Evolutionary conservation across 1,284 basidiomycete genomes (phyloP).

Genomic region (Gomphus sp.): DNA sequence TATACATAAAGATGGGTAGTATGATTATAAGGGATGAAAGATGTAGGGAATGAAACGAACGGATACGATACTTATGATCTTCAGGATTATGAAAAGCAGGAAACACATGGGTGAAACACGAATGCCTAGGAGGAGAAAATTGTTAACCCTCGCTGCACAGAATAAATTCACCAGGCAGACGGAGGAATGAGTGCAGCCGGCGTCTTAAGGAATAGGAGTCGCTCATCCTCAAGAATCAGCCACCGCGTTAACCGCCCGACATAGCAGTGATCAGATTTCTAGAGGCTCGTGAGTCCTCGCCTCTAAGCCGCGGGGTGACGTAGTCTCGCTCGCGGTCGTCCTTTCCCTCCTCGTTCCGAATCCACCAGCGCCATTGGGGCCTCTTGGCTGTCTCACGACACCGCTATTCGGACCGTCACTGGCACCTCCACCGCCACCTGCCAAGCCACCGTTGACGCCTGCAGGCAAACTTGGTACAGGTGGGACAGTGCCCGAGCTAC

Average conservation of each 20-base stretch:
- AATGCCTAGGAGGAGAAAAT: neutral
- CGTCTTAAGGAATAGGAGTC: neutral
- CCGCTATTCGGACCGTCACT: slow-evolving; percentile 39
- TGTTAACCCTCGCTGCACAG: neutral
- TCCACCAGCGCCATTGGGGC: slow-evolving; percentile 55
- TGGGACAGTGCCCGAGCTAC: slow-evolving; percentile 38
- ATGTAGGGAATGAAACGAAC: slow-evolving; percentile 4
- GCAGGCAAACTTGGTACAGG: slow-evolving; percentile 71
- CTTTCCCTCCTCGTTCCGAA: slow-evolving; percentile 62
- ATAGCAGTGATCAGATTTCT: slow-evolving; percentile 50
- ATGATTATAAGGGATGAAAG: slow-evolving; percentile 1
- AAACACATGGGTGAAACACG: slow-evolving; percentile 1
- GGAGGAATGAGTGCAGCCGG: neutral
- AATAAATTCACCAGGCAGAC: slow-evolving; percentile 1
- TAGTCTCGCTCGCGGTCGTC: slow-evolving; percentile 28
- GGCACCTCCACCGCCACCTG: slow-evolving; percentile 21
- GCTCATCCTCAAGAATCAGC: neutral
- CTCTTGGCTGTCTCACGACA: slow-evolving; percentile 73
- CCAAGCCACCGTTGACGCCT: slow-evolving; percentile 37
- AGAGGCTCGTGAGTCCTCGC: slow-evolving; percentile 74
- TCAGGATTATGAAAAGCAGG: neutral
- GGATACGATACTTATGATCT: slow-evolving; percentile 2
- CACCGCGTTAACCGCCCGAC: neutral
- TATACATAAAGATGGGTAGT: slow-evolving; percentile 6
- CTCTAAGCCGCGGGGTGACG: slow-evolving; percentile 60